Base-by-base conservation (phyloP, 345 rosid species). In the Salix viminalis region DNA sequence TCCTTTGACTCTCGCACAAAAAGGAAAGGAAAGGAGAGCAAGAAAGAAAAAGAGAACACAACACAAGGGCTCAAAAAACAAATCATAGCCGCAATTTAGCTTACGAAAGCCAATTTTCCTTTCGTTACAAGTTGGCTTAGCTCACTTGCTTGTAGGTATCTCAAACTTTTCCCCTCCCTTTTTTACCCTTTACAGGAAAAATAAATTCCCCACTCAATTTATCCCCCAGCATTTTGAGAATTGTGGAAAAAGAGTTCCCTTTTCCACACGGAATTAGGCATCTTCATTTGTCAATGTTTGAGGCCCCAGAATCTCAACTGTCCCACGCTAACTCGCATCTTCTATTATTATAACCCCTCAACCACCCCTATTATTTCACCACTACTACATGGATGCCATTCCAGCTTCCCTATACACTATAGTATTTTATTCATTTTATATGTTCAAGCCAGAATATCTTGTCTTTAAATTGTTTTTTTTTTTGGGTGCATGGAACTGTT, bases 291-390 rank as follows among this genome's bases (percentile, higher is more conserved):
- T 86, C 90, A 86, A 88, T 80, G 79, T 87, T 87, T 87, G 82
- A 81, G 90, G 89, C 87, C 83, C 86, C 81, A 13, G 52, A 75
- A 84, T 76, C 83, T 77, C 86, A 86, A 84, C 90, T 80, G 84
- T 81, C 90, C 89, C 86, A 85, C 84, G 80, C 72, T 82, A 69
- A 56, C 85, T 18, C 71, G 73, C 71, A 71, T 65, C 37, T 65
- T 21, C 66, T 15, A 3, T 2, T 48, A 65, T 73, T 44, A 28
- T 34, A 66, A 54, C 52, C 18, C 81, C 85, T 32, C 19, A 65
- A 75, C 41, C 67, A 50, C 58, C 81, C 82, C 65, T 72, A 5
- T 36, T 8, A 2, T 39, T 54, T 67, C 4, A 0, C 11, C 39
- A 15, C 24, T 68, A 30, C 19, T 69, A 44, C 78, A 41, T 7